These are phyloP conservation scores for Strobilomyces confusus DNA, from an alignment of 768 basidiomycete species.

Conservation along the genomic window DNA sequence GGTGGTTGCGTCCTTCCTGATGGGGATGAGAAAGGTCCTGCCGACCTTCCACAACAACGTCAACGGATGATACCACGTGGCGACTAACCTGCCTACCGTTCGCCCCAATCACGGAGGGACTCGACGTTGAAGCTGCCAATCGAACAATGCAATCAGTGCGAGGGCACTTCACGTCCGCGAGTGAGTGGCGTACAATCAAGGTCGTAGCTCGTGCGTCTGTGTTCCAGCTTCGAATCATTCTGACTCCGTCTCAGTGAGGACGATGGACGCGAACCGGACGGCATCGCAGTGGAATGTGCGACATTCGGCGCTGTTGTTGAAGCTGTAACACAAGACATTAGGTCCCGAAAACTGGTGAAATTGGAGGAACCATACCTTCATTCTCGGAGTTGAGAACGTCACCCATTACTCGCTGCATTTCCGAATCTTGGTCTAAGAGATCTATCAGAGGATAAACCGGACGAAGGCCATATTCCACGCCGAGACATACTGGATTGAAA, in stretches of 20 bases:
- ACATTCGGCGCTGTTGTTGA: constrained; percentile 11
- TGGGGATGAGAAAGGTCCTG: constrained; percentile 23
- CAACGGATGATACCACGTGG: not conserved
- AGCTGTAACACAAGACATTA: constrained; percentile 6
- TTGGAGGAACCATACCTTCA: constrained; percentile 23
- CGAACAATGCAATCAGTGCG: constrained; percentile 1
- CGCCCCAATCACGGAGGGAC: constrained; percentile 17
- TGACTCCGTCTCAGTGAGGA: constrained; percentile 9
- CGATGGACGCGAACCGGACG: constrained; percentile 12
- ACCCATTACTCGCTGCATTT: constrained; percentile 64
- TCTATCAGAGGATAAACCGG: constrained; percentile 36
- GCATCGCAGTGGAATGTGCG: constrained; percentile 2
- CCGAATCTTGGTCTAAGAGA: constrained; percentile 64
- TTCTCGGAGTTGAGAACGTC: constrained; percentile 52
- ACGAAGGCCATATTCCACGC: not conserved
- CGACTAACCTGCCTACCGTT: constrained; percentile 22
- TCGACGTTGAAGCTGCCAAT: constrained; percentile 27
- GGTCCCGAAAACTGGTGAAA: not conserved
- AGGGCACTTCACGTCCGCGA: not conserved
- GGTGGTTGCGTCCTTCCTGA: constrained; percentile 31
- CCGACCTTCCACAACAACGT: constrained; percentile 19
- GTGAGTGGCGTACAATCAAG: constrained; percentile 15
- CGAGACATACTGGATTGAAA: constrained; percentile 52
- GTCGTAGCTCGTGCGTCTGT: constrained; percentile 12
- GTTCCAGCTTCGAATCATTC: constrained; percentile 1